Evolutionary conservation across 2,329 filamentous ascomycete genomes (phyloP), one percentile per base, ranked within the genome.

Genomic region (Penicillium sp.): DNA sequence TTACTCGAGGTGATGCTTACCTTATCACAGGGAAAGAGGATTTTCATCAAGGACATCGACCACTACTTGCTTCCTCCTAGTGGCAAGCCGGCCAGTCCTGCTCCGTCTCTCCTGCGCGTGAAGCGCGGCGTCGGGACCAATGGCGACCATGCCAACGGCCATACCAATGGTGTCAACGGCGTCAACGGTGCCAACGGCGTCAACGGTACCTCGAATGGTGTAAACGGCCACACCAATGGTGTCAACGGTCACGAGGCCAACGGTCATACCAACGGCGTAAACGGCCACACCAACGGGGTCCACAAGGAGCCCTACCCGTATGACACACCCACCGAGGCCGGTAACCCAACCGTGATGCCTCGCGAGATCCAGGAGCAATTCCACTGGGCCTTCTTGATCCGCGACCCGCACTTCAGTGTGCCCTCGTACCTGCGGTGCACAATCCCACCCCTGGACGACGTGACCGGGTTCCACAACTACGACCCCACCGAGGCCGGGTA

Each of bases 1-100:
- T 58, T 43, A 22, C 48, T 56, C 24, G 55, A 52, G 51, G 56
- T 59, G 55, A 67, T 73, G 72, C 75, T 78, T 73, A 81, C 75
- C 70, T 63, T 69, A 66, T 47, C 69, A 64, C 58, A 95, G 90
- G 89, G 87, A 67, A 96, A 96, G 79, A 90, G 93, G 65, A 79
- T 96, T 66, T 97, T 97, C 79, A 94, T 99, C 83, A 99, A 99
- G 76, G 94, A 97, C 74, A 99, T 97, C 79, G 88, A 90, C 52
- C 89, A 97, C 76, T 97, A 97, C 74, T 81, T 97, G 62, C 81
- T 96, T 60, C 89, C 92, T 5, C 90, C 91, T 3, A 79, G 89
- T 59, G 81, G 82, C 44, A 83, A 88, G 66, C 80, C 83, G 13
- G 84, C 90, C 47, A 80, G 79, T 46, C 85, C 94, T 56, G 92